phyloP scores from a whole-genome alignment of 805 yeast species.

The Candida takata region DNA sequence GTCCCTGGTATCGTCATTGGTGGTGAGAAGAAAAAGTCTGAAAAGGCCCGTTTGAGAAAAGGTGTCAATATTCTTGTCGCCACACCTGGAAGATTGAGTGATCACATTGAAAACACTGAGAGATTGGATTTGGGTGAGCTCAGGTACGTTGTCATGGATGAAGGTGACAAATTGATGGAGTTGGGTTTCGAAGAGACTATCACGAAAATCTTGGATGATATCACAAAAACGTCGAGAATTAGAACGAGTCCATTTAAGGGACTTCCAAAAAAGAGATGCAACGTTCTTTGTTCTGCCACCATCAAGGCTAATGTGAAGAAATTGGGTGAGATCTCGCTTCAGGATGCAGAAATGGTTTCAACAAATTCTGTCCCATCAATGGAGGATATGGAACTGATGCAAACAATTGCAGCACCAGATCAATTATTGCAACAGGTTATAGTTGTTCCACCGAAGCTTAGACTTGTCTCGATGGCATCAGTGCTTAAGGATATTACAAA shows the following conservation, averaged over 20 bases:
- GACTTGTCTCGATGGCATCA: slow-evolving; percentile 77
- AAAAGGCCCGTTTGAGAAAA: slow-evolving; percentile 89
- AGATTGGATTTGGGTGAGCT: slow-evolving; percentile 66
- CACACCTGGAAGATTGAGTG: slow-evolving; percentile 94
- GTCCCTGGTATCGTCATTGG: slow-evolving; percentile 97
- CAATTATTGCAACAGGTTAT: slow-evolving; percentile 75
- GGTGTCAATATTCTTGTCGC: slow-evolving; percentile 96
- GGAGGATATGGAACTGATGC: slow-evolving; percentile 23
- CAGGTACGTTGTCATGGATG: slow-evolving; percentile 88
- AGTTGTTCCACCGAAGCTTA: slow-evolving; percentile 88
- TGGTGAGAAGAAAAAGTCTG: slow-evolving; percentile 96
- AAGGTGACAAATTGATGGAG: slow-evolving; percentile 94
- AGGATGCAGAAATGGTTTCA: slow-evolving; percentile 62
- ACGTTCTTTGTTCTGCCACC: slow-evolving; percentile 91
- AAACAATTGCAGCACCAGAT: slow-evolving; percentile 64
- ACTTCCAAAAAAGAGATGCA: slow-evolving; percentile 66
- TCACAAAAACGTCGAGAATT: slow-evolving; percentile 39
- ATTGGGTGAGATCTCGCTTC: slow-evolving; percentile 70
- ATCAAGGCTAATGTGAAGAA: slow-evolving; percentile 73
- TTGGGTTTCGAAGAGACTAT: slow-evolving; percentile 95
- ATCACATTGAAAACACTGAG: slow-evolving; percentile 86
- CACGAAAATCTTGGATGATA: slow-evolving; percentile 57
- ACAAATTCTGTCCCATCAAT: slow-evolving; percentile 27
- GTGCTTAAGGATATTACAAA: slow-evolving; percentile 44
- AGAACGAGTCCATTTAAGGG: slow-evolving; percentile 37